Percentiles rank a stretch among this genome's conserved stretches.
phyloP scores from a whole-genome alignment of 1,139 yeast species.

The Yamadazyma kanchanaburiensis region DNA sequence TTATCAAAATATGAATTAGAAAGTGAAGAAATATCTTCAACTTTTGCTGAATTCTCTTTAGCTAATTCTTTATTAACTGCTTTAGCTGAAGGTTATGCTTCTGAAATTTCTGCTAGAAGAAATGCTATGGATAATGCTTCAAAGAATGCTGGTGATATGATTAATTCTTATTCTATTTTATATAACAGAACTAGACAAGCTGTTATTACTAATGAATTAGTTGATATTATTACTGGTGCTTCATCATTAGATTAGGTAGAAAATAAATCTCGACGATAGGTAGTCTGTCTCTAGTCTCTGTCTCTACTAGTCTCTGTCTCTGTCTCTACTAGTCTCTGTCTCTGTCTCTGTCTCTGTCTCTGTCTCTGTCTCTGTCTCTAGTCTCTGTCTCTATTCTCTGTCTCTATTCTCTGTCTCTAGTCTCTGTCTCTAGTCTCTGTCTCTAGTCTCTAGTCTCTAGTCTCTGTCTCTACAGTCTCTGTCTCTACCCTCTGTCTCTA shows the following conservation, averaged over 20 bases:
- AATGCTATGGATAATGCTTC: slow-evolving; percentile 99
- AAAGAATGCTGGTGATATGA: slow-evolving; percentile 99
- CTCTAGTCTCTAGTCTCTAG: too few relatives aligned
- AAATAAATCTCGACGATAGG: too few relatives aligned
- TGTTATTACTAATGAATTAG: slow-evolving; percentile 98
- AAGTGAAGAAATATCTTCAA: slow-evolving; percentile 60
- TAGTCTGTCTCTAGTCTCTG: too few relatives aligned
- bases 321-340: too few relatives aligned
- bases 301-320: too few relatives aligned
- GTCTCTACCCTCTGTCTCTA: too few relatives aligned
- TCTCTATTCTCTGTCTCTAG: too few relatives aligned
- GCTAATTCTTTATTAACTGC: slow-evolving; percentile 91
- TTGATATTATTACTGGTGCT: slow-evolving; percentile 99
- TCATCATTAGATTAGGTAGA: slow-evolving; percentile 91
- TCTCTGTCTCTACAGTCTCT: too few relatives aligned
- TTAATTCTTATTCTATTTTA: slow-evolving; percentile 88
- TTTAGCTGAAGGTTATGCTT: slow-evolving; percentile 97
- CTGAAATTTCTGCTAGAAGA: slow-evolving; percentile 98
- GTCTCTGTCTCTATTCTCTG: too few relatives aligned
- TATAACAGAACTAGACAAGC: slow-evolving; percentile 99
- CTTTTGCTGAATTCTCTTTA: slow-evolving; percentile 80
- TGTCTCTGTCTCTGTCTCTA: too few relatives aligned
- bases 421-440: too few relatives aligned
- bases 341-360: too few relatives aligned
- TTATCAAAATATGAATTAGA: slow-evolving; percentile 82